phyloP scores from a whole-genome alignment of 805 yeast species.

The Lipomyces kockii region DNA sequence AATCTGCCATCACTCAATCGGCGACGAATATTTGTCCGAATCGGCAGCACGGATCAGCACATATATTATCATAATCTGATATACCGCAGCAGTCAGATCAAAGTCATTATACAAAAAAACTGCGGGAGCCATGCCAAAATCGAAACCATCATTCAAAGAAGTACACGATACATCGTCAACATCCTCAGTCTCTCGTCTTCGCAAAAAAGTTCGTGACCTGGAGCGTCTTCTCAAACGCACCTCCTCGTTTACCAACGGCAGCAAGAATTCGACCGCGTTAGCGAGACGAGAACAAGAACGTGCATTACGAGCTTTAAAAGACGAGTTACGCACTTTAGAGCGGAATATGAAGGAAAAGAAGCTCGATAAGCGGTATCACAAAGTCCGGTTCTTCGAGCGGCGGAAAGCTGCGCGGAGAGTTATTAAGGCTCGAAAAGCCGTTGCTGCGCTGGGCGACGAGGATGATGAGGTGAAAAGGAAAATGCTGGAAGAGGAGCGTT shows the following conservation, averaged over 20 bases:
- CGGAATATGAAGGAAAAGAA: slow-evolving; percentile 53
- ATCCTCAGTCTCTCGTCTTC: slow-evolving; percentile 52
- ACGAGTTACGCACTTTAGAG: slow-evolving; percentile 60
- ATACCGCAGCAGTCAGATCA: not conserved
- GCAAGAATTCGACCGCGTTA: slow-evolving; percentile 61
- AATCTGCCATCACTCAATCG: too few relatives aligned
- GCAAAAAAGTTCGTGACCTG: slow-evolving; percentile 85
- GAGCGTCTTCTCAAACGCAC: slow-evolving; percentile 64
- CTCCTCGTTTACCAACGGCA: slow-evolving; percentile 49
- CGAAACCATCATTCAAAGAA: slow-evolving; percentile 12
- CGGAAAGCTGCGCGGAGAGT: slow-evolving; percentile 38
- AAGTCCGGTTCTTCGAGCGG: slow-evolving; percentile 76
- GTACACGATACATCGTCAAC: not conserved
- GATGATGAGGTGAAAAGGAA: slow-evolving; percentile 13
- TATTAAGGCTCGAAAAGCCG: slow-evolving; percentile 12
- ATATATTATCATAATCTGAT: too few relatives aligned
- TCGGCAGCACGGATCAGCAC: not conserved
- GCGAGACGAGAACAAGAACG: slow-evolving; percentile 58
- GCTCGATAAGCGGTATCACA: slow-evolving; percentile 77
- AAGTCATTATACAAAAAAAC: not conserved
- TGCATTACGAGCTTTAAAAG: slow-evolving; percentile 65
- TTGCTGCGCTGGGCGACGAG: slow-evolving; percentile 6
- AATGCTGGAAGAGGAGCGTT: slow-evolving; percentile 2
- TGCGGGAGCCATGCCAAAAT: slow-evolving; percentile 7
- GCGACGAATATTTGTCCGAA: too few relatives aligned